Base-by-base conservation (phyloP, 2,329 filamentous ascomycete genomes). In the Pleomassaria siparia region DNA sequence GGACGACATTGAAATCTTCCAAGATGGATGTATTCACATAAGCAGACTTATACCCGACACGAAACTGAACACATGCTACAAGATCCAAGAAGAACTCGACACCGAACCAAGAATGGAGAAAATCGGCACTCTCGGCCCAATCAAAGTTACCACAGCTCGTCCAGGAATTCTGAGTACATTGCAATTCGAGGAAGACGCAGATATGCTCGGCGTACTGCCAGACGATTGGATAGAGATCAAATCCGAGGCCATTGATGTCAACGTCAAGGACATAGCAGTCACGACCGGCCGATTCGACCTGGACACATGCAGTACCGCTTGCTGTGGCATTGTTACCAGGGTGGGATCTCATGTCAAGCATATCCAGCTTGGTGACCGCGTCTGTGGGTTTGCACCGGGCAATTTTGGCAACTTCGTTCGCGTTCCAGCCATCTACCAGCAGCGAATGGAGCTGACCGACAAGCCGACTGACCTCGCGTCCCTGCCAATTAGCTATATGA, bases 391-490 rank as follows among this genome's bases (percentile, higher is more conserved):
- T 22, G 50, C 53, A 12, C 51, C 53, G 25, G 54, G 54, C 10
- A 32, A 55, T 5, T 71, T 72, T 43, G 58, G 50, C 6, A 58
- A 51, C 26, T 53, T 30, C 15, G 33, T 36, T 2, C 50, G 58
- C 7, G 35, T 53, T 11, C 51, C 44, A 26, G 52, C 44, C 2
- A 22, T 21, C 1, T 26, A 47, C 25, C 48, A 30, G n/a, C 44
- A 50, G 25, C 37, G 44, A 12, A 11, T 58, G 7, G 16, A 24
- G 10, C 45, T 54, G 3, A 51, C 59, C 2, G 59, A 60, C 10
- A 49, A 68, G 15, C 50, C 55, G 2, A 3, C 53, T 0, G 55
- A n/a, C n/a, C n/a, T n/a, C n/a, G n/a, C n/a, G n/a, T n/a, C n/a
- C n/a, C 7, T 49, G n/a, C 45, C 44, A 11, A 25, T 15, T 6